Evolutionary conservation across 2,329 filamentous ascomycete species (phyloP).

Genomic region (Fusarium cyanostomum): DNA sequence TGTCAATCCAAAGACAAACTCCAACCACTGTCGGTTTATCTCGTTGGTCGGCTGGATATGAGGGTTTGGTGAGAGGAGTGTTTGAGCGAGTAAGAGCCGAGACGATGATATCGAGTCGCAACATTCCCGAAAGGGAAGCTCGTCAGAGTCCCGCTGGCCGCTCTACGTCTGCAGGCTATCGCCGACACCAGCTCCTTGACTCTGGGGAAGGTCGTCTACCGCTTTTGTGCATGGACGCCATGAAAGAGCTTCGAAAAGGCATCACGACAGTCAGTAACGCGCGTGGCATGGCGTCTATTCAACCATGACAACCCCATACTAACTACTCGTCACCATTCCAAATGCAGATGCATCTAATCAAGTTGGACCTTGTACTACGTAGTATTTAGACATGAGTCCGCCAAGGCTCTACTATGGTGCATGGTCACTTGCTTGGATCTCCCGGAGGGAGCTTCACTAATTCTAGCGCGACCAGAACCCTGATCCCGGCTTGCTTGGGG

Average conservation of each 20-base stretch:
- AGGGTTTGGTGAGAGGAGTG: conserved; percentile 5
- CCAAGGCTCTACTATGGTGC: not conserved
- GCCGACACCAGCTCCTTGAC: no score
- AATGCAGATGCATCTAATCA: conserved; percentile 23
- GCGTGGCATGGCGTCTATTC: conserved; percentile 7
- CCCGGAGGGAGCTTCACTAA: not conserved
- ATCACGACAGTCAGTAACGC: conserved; percentile 11
- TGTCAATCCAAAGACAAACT: conserved; percentile 28
- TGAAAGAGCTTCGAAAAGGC: not conserved
- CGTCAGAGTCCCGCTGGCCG: conserved; percentile 2
- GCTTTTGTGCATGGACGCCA: not conserved
- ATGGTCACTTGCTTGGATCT: conserved; percentile 9
- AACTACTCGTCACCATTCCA: not conserved
- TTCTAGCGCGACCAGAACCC: not conserved
- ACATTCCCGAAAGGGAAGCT: conserved; percentile 12
- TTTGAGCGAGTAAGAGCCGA: conserved; percentile 34
- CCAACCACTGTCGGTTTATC: conserved; percentile 1
- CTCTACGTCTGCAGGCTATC: not conserved
- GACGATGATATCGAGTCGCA: not conserved
- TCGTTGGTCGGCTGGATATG: conserved; percentile 15
- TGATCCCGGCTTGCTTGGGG: not conserved
- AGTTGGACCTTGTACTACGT: not conserved
- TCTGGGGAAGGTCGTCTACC: not conserved
- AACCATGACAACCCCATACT: not conserved
- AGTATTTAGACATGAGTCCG: conserved; percentile 4